phyloP scores from a whole-genome alignment of 73 alveolate genomes.

The Chromera velia region DNA sequence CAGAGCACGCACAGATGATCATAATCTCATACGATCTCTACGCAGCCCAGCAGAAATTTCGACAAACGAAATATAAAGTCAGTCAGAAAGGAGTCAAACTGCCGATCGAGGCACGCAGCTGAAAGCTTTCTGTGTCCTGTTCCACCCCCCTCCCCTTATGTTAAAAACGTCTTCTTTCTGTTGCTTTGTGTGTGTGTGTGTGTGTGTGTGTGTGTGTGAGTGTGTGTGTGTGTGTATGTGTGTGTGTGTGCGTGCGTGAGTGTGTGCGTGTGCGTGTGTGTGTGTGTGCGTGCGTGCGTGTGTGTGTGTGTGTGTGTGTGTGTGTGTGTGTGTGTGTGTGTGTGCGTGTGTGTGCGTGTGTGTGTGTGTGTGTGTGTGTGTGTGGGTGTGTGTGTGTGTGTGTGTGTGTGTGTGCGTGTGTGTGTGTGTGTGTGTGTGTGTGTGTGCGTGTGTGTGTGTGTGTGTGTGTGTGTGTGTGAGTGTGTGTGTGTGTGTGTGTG shows the following conservation, averaged over 20 bases:
- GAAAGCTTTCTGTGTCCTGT: no score
- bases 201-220: conserved; percentile 7
- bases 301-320: conserved; percentile 11
- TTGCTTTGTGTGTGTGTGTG: no score
- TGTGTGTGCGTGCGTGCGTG: conserved; percentile 6
- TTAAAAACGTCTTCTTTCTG: no score
- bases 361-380: no score
- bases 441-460: conserved; percentile 9
- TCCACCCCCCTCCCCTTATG: no score
- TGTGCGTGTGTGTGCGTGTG: conserved; percentile 9
- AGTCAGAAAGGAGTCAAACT: no score
- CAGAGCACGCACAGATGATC: background rate
- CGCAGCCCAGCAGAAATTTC: no score
- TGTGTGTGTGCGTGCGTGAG: conserved; percentile 9
- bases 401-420: conserved; percentile 10
- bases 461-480: conserved; percentile 10
- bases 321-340: conserved; percentile 8
- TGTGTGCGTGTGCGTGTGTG: no score
- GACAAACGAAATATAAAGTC: no score
- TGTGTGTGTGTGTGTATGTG: conserved; percentile 10
- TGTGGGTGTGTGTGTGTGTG: no score
- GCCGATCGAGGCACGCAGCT: no score
- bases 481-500: conserved; percentile 11
- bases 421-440: conserved; percentile 10
- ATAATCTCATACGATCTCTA: background rate